Percentiles rank a stretch among this genome's conserved stretches.
These are phyloP conservation scores for Rubia yunnanensis DNA, from an alignment of 257 asterid species.

Conservation along the genomic window DNA sequence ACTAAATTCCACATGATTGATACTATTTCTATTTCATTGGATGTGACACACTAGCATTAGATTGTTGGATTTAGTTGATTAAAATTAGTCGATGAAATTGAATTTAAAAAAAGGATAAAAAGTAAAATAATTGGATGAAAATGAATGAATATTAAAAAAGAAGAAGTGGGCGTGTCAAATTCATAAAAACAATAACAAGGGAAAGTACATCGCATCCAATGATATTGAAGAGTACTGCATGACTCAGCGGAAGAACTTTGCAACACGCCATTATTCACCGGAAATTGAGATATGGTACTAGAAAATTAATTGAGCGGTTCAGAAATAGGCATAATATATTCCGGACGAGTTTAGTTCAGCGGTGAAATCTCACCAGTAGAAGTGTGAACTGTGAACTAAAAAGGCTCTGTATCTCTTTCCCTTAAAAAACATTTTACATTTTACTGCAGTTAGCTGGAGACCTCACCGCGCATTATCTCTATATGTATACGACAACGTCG, in stretches of 20 bases:
- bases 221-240: too few relatives aligned
- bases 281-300: neutral
- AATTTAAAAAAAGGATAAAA: too few relatives aligned
- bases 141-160: too few relatives aligned
- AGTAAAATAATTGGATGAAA: too few relatives aligned
- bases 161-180: too few relatives aligned
- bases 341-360: neutral
- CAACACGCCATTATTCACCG: neutral
- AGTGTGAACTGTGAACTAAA: neutral
- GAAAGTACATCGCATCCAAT: too few relatives aligned
- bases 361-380: neutral
- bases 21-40: too few relatives aligned
- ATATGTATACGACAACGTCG: slow-evolving; percentile 15
- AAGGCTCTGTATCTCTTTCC: neutral
- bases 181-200: too few relatives aligned
- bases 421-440: neutral
- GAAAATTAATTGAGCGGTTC: neutral
- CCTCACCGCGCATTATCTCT: slow-evolving; percentile 1
- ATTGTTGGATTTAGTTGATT: too few relatives aligned
- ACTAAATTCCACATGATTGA: too few relatives aligned
- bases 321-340: neutral
- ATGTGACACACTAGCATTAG: too few relatives aligned
- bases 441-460: neutral
- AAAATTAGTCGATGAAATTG: too few relatives aligned
- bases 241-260: neutral